A percentile compares a stretch with the other conserved stretches of the same genome.
Evolutionary conservation across 2,329 filamentous ascomycete genomes (phyloP).

Genomic region (Penicillium italicum): DNA sequence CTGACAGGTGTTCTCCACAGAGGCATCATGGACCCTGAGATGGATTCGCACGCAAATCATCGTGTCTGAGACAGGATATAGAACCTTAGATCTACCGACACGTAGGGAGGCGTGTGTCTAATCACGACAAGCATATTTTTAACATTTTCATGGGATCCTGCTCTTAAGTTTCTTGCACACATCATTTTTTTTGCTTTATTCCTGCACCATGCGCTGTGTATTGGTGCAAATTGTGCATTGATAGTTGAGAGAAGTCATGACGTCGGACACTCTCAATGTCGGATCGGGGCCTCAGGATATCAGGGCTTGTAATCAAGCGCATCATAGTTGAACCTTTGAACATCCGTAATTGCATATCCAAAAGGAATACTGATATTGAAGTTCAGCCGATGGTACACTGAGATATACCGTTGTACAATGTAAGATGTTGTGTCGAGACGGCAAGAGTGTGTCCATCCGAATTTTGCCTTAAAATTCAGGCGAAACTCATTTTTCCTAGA

Average conservation of each 20-base stretch:
- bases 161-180: not conserved
- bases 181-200: not conserved
- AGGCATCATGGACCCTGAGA: slow-evolving; percentile 10
- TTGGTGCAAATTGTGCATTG: not conserved
- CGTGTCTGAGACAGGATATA: not conserved
- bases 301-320: not conserved
- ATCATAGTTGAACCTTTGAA: not conserved
- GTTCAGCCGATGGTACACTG: not conserved
- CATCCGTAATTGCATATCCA: not conserved
- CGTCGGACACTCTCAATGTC: not conserved
- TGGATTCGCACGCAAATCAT: not conserved
- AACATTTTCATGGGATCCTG: not conserved
- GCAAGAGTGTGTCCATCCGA: not conserved
- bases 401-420: not conserved
- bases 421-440: not conserved
- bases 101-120: not conserved
- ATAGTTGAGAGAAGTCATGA: not conserved
- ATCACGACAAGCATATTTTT: not conserved
- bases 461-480: not conserved
- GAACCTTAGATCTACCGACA: not conserved
- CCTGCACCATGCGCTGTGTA: not conserved
- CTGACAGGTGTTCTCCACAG: not conserved
- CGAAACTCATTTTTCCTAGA: not conserved
- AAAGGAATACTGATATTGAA: not conserved
- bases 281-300: not conserved